Conservation (phyloP, 2,329 filamentous ascomycete genomes). For the Cercospora brassicicola region DNA sequence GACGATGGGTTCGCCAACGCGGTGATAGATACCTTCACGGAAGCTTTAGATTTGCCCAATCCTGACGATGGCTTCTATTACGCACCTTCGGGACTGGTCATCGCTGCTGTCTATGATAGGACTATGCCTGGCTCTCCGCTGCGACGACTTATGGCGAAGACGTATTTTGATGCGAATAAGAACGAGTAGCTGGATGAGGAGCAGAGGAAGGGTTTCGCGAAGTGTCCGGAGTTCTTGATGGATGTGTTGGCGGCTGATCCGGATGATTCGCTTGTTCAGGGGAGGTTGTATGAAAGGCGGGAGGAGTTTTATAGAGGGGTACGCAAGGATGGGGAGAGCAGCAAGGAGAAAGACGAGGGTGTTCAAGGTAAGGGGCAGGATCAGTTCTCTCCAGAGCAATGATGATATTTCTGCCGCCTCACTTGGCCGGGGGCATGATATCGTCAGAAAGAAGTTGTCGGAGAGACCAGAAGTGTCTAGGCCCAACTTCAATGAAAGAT, state of each 20-base stretch:
- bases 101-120: not conserved
- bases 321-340: not conserved
- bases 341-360: not conserved
- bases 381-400: not conserved
- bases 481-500: not conserved
- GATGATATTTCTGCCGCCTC: not conserved
- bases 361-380: not conserved
- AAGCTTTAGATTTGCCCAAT: not conserved
- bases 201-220: not conserved
- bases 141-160: not conserved
- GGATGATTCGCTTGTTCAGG: not conserved
- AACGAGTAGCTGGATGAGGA: not conserved
- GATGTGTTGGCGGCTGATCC: not conserved
- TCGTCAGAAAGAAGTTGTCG: too few species aligned
- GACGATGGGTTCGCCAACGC: not conserved
- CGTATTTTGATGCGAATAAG: not conserved
- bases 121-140: not conserved
- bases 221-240: not conserved
- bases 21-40: not conserved
- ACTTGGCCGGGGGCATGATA: too few species aligned
- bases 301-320: not conserved
- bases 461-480: not conserved
- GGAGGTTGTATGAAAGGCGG: not conserved
- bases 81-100: not conserved
- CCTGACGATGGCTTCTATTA: not conserved